Percentiles rank a stretch among this genome's conserved stretches.
Conservation (phyloP, 352 stramenopile species). For the Blastocystis sp. region DNA sequence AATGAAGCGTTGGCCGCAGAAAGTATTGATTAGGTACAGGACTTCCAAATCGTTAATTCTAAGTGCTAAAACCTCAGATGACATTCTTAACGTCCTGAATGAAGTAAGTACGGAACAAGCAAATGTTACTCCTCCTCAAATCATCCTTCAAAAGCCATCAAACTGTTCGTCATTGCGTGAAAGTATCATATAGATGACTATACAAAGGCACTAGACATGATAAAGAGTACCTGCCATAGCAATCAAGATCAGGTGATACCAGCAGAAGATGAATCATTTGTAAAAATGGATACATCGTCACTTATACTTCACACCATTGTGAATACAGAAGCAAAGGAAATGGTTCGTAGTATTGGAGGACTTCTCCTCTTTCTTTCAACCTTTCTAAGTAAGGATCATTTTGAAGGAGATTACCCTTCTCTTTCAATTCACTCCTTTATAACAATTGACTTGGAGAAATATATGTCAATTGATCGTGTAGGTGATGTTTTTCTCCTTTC, state of each 20-base stretch:
- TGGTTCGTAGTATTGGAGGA: constrained; percentile 18
- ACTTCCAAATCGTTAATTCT: background rate
- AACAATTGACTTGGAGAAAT: background rate
- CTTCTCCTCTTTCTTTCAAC: constrained; percentile 26
- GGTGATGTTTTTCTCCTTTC: background rate
- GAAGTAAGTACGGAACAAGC: background rate
- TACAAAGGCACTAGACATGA: constrained; percentile 10
- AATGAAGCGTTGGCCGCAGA: constrained; percentile 1
- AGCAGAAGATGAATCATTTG: background rate
- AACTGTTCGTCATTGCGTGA: background rate
- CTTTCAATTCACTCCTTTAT: background rate
- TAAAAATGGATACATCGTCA: background rate
- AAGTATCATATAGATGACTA: constrained; percentile 5
- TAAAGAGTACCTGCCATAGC: background rate
- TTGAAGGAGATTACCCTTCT: background rate
- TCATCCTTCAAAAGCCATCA: constrained; percentile 37
- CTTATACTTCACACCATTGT: background rate
- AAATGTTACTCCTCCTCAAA: constrained; percentile 10
- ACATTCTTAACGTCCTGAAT: background rate
- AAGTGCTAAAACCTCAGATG: constrained; percentile 40
- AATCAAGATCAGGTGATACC: background rate
- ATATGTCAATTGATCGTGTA: constrained; percentile 54
- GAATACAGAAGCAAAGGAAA: constrained; percentile 15
- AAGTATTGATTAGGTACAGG: constrained; percentile 1
- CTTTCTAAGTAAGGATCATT: background rate